Evolutionary conservation across 441 rosid species (phyloP), one percentile per base, ranked within the genome.

Genomic region (Pelargonium australe): DNA sequence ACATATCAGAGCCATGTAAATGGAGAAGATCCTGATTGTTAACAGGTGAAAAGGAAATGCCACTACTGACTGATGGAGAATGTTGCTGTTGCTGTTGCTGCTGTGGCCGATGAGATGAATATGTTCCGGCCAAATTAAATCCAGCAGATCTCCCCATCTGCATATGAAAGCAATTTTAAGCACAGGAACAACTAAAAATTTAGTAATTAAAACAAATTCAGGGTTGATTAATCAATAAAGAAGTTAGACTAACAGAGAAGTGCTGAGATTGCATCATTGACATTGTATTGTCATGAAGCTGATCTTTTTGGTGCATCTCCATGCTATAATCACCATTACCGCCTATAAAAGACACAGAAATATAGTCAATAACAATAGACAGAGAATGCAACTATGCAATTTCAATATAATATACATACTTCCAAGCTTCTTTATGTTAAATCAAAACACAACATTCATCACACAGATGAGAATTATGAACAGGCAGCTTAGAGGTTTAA

Each of bases 291-390:
- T 95, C 97, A 80, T 92, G 97, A 79, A 87, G 84, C 82, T 90
- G 98, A 63, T 95, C 99, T 80, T 95, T 95, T 79, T 86, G 95
- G 76, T 95, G 99, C 84, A 95, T 68, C 79, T 90, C 99, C 88
- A 90, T 88, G n/a, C 79, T 65, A 79, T 90, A 92, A 77, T 95
- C 99, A 76, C 95, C 89, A 84, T 78, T 90, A 65, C 88, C 87
- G 71, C 99, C 99, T 95, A 88, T 57, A 82, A 12, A 71, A 62
- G 64, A 34, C 8, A 8, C 45, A 41, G 0, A 8, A 8, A 28
- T 20, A 62, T 11, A 7, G 64, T 28, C 41, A 62, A 11, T n/a
- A 13, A 25, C 17, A 28, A 62, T 11, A 25, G 64, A 28, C 28
- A 6, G 7, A 25, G 41, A 62, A n/a, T 28, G 41, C 64, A 62